Evolutionary conservation across 2,329 filamentous ascomycete genomes (phyloP).

Genomic region (Tolypocladium tundrense): DNA sequence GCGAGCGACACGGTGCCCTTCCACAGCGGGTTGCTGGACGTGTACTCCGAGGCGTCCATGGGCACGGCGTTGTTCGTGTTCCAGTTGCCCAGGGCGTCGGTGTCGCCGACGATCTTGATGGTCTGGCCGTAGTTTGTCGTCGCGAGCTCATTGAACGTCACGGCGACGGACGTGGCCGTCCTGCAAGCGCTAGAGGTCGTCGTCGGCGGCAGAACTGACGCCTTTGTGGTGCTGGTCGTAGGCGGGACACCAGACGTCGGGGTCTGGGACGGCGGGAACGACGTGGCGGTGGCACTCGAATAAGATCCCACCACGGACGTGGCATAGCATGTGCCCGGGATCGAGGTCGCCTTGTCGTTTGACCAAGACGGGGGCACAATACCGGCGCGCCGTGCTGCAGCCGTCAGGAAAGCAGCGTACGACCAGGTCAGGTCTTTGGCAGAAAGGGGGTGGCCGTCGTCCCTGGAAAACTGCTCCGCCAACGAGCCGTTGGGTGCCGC

Average conservation of each 20-base stretch:
- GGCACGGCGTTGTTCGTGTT: constrained; percentile 40
- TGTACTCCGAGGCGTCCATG: constrained; percentile 50
- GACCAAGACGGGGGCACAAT: constrained; percentile 49
- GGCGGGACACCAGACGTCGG: constrained; percentile 23
- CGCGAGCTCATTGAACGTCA: constrained; percentile 52
- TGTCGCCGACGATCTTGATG: constrained; percentile 54
- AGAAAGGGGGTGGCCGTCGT: constrained; percentile 43
- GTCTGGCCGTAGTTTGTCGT: constrained; percentile 51
- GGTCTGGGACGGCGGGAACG: constrained; percentile 40
- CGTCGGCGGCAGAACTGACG: constrained; percentile 2
- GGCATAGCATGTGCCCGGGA: constrained; percentile 38
- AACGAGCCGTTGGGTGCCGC: constrained; percentile 51
- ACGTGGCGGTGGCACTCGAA: constrained; percentile 32
- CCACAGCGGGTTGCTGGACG: constrained; percentile 51
- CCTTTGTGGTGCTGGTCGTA: constrained; percentile 16
- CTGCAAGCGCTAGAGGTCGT: constrained; percentile 24
- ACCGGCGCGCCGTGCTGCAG: constrained; percentile 44
- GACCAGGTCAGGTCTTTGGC: constrained; percentile 64
- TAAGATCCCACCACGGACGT: constrained; percentile 41
- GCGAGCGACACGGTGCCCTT: constrained; percentile 41
- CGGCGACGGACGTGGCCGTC: constrained; percentile 35
- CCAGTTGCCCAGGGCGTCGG: constrained; percentile 53
- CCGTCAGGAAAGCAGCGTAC: constrained; percentile 59
- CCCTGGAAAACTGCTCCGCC: constrained; percentile 55
- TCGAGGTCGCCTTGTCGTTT: constrained; percentile 29